Evolutionary conservation across 129 eudicot species (phyloP), one percentile per base, ranked within the genome.

Genomic region (Kitagawia praeruptora): DNA sequence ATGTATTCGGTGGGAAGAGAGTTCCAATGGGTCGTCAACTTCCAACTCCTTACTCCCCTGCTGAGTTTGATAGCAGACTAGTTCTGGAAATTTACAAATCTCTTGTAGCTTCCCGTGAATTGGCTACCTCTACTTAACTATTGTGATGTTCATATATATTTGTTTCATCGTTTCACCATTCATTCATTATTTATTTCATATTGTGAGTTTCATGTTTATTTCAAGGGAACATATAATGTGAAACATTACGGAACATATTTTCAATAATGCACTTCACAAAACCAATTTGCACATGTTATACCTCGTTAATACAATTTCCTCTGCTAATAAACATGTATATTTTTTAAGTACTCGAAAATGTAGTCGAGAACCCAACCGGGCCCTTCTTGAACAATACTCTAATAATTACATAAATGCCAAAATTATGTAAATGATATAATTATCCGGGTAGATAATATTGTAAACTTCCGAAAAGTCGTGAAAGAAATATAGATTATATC

Each of bases 71-170:
- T 23, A 83, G 78, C 31, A 83, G 93, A 61, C 82, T 91, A 75
- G 74, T 91, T 34, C 77, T 84, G 31, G 97, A 91, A 85, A 87
- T 91, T 27, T 91, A 86, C 56, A 91, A 89, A 81, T 80, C 83
- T 41, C 66, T 89, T 80, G 79, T 81, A 38, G 77, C 87, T 84
- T 86, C 93, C 28, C 81, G 82, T 46, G 93, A 89, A 81, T 74
- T 91, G 84, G 86, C 82, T 47, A 74, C 82, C 53, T 44, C 16
- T 46, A 19, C 28, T 70, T 37, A 19, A 18, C n/a, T 8, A 19
- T 67, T 12, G n/a, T 70, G 45, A 37, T 37, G 39, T 31, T 70
- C 46, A 70, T 34, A 34, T 18, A 70, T 34, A 34, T 18, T 39
- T 70, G 45, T 37, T 19, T 7, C 15, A 37, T 18, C 46, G 19